Percentiles rank a stretch among this genome's conserved stretches.
Evolutionary conservation across 306 rosid genomes (phyloP).

Genomic region (Mimosa pudica): DNA sequence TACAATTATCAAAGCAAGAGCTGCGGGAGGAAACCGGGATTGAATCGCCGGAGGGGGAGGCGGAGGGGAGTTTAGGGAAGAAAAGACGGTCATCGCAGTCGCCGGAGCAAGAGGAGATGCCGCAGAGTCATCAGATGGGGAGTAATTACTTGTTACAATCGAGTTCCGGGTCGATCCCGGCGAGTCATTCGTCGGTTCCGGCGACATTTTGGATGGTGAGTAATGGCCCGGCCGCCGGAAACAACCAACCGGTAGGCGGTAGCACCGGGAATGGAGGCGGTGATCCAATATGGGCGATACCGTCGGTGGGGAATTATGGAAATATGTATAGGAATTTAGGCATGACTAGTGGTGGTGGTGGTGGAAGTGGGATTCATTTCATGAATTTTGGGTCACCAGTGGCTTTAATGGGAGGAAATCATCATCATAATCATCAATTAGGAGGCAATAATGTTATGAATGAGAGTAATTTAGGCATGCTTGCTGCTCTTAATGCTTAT

Average conservation of each 20-base stretch:
- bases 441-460: constrained; percentile 26
- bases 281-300: constrained; percentile 38
- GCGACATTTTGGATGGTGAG: constrained; percentile 63
- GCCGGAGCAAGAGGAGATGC: constrained; percentile 43
- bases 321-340: constrained; percentile 46
- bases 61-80: constrained; percentile 32
- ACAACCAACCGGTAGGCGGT: neutral
- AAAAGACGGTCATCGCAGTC: constrained; percentile 53
- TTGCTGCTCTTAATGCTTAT: constrained; percentile 59
- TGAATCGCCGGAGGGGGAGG: constrained; percentile 20
- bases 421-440: constrained; percentile 32
- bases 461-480: constrained; percentile 63
- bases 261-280: neutral
- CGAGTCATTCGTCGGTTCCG: constrained; percentile 52
- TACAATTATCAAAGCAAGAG: constrained; percentile 52
- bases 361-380: constrained; percentile 47
- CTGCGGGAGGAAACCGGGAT: constrained; percentile 30
- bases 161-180: constrained; percentile 55
- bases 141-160: constrained; percentile 55
- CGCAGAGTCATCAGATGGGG: constrained; percentile 44
- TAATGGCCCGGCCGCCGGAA: constrained; percentile 27
- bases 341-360: neutral
- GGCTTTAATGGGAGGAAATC: constrained; percentile 52
- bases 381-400: constrained; percentile 66
- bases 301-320: constrained; percentile 29